Base-by-base conservation (phyloP, 257 asterid genomes). In the Henckelia pumila region DNA sequence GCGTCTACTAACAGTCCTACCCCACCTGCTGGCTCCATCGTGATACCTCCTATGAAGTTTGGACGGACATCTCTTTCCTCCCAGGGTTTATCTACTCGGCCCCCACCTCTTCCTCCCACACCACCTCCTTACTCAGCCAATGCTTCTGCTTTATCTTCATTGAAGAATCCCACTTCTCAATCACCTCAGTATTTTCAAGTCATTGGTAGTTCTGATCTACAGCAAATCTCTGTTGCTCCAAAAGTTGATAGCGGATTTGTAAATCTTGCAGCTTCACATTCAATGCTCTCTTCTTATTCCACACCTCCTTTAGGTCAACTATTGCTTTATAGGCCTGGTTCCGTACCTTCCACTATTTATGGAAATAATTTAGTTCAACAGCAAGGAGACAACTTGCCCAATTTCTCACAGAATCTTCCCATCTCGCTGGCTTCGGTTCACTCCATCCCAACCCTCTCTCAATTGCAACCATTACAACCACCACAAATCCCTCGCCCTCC, bases 401-500 rank as follows among this genome's bases (percentile, higher is more conserved):
- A 66, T 66, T 75, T 75, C 76, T 71, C 86, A 0, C 96, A 84
- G 65, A 86, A 86, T 72, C 76, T 73, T 73, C 82, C 87, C 65
- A 67, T 78, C 5, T 69, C 91, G 56, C 32, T 85, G 64, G 80
- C 88, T 65, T 68, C 86, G 55, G 59, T 74, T 56, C 94, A 89
- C 62, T 59, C 88, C 67, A 59, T 80, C 40, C 85, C 84, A 40
- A 71, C 83, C 30, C 79, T 83, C 71, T 61, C 82, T 72, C 97
- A 88, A 76, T 75, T 90, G 78, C 98, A 90, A 83, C 94, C 96
- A 0, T 77, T 88, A 59, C 98, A 93, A 86, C 92, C 95, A 25
- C 96, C 97, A n/a, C 96, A 86, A 71, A 82, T 85, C 66, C 94
- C 92, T 79, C 96, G 85, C 25, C 89, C 97, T 50, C 89, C 95